phyloP scores from a whole-genome alignment of 1,284 basidiomycete genomes.

The Pyrrhoderma noxium region DNA sequence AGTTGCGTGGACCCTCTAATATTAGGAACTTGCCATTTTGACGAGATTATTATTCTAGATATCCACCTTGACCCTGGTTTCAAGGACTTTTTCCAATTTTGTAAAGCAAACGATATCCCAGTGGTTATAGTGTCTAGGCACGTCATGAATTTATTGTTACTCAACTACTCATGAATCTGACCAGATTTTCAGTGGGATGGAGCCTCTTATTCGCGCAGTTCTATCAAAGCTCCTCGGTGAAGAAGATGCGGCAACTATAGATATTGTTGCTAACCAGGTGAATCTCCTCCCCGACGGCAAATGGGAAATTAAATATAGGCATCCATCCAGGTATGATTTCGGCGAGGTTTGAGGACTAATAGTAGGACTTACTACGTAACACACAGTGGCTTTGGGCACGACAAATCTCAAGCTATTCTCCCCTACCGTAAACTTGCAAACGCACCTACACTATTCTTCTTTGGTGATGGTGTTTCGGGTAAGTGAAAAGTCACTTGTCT shows the following conservation, averaged over 20 bases:
- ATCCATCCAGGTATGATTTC: constrained; percentile 67
- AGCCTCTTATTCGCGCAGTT: constrained; percentile 83
- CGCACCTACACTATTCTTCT: constrained; percentile 85
- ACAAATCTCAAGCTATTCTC: constrained; percentile 87
- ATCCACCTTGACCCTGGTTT: constrained; percentile 86
- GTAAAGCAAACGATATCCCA: constrained; percentile 69
- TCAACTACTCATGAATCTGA: background rate
- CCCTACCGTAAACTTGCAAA: constrained; percentile 69
- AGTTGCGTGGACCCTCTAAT: constrained; percentile 34
- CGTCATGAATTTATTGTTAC: constrained; percentile 22
- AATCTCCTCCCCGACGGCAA: constrained; percentile 54
- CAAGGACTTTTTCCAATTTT: constrained; percentile 78
- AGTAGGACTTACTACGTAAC: background rate
- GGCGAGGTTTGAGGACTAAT: background rate
- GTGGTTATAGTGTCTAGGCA: constrained; percentile 90
- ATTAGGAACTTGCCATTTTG: constrained; percentile 17
- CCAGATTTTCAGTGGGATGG: constrained; percentile 96
- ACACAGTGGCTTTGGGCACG: constrained; percentile 82
- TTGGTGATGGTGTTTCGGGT: constrained; percentile 92
- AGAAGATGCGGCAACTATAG: constrained; percentile 67
- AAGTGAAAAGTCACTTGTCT: constrained; percentile 20
- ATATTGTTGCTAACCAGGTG: constrained; percentile 88
- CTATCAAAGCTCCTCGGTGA: constrained; percentile 72
- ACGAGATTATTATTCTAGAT: constrained; percentile 36
- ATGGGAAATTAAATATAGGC: constrained; percentile 85